Base-by-base conservation (phyloP, 2,329 filamentous ascomycete species). In the Dichotomopilus funicola region DNA sequence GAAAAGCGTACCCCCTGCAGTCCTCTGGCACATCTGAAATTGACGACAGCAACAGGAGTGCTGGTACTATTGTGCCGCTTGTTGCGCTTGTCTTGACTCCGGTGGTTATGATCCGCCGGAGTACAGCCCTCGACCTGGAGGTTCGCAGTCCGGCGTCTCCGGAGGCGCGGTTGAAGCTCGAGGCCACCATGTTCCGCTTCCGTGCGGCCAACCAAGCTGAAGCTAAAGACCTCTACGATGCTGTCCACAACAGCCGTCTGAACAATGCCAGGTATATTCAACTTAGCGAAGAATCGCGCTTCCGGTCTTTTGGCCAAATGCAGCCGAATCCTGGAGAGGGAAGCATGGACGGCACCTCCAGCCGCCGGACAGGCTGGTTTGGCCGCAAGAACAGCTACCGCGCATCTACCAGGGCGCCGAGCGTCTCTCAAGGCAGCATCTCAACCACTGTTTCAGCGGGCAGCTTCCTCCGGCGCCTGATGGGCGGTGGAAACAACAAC, bases 61-160 rank as follows among this genome's bases (percentile, higher is more conserved):
- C 70, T 37, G 63, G 71, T 53, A 58, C 67, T 10, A 59, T 66
- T 11, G 71, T 74, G 38, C 81, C 81, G 4, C 69, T 85, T 19
- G 73, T 86, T 44, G 88, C 87, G 5, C 81, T 96, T 37, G 90
- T 96, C 66, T 82, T 99, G 43, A 97, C 92, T 0, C 94, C 94
- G 0, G 77, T 96, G 40, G 92, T 97, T 6, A 87, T 91, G 62
- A 85, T 97, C 59, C 84, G 92, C 60, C 87, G 92, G 65, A 94
- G 91, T 64, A 99, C 91, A 27, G 89, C 88, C 3, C 82, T 99
- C 36, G 94, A 99, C 68, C 89, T 99, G 53, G 94, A 95, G 62
- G 89, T 99, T 61, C 87, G 91, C 49, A 96, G 92, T 6, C 89
- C 89, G 1, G 87, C 91, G 33, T 87, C 88, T 44, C 70, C 78